Conservation (phyloP, 176 grass and related monocot genomes). For the Eragrostis curvula region DNA sequence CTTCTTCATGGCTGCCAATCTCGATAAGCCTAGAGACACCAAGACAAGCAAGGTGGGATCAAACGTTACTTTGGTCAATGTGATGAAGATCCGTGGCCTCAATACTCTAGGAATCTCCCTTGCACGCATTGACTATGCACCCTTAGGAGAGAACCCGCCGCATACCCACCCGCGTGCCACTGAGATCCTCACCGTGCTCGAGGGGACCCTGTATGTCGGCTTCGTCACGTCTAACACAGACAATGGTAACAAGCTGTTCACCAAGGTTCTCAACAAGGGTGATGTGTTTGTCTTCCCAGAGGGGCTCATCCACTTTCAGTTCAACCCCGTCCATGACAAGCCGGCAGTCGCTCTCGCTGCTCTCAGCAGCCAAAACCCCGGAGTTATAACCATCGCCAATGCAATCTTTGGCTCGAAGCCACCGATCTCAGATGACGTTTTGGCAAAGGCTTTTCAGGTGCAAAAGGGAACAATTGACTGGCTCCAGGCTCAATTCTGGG, state of each 20-base stretch:
- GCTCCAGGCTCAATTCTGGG: conserved; percentile 53
- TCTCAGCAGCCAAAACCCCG: conserved; percentile 48
- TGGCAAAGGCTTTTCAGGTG: conserved; percentile 47
- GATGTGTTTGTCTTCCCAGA: conserved; percentile 49
- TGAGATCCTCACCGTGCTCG: conserved; percentile 27
- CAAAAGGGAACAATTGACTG: conserved; percentile 42
- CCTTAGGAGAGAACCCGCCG: conserved; percentile 6
- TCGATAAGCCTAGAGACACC: background rate
- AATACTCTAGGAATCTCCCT: conserved; percentile 33
- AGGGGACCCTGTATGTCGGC: conserved; percentile 37
- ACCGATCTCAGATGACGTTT: conserved; percentile 43
- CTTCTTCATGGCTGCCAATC: conserved; percentile 27
- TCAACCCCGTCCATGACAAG: conserved; percentile 17
- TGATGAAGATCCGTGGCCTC: background rate
- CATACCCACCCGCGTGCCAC: conserved; percentile 34
- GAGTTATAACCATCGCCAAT: conserved; percentile 41
- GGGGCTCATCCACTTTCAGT: conserved; percentile 46
- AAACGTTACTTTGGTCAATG: conserved; percentile 18
- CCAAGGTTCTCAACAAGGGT: conserved; percentile 44
- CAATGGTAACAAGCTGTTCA: conserved; percentile 12
- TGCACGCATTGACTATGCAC: conserved; percentile 26
- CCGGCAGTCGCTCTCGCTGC: conserved; percentile 20
- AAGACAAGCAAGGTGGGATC: background rate
- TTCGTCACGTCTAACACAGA: conserved; percentile 38
- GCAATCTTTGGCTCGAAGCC: conserved; percentile 46